Conservation (phyloP, 257 asterid genomes). For the Solanum ahanhuiri region DNA sequence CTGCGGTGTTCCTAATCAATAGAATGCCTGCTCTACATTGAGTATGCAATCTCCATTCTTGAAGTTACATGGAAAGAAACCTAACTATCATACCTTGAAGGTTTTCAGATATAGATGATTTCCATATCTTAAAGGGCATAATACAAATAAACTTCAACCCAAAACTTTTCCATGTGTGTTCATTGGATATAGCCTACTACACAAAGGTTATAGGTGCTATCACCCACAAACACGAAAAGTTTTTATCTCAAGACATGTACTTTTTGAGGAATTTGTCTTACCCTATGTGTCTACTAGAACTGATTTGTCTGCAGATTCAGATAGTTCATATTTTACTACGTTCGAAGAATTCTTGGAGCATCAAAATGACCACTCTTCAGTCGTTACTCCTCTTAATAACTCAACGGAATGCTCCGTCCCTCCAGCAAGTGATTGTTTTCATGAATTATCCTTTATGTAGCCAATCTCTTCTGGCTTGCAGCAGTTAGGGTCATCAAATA, state of each 20-base stretch:
- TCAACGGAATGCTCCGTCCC: background rate
- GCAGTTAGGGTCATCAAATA: background rate
- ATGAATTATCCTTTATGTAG: no score
- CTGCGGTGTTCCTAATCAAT: background rate
- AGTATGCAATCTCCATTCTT: background rate
- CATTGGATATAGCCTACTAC: background rate
- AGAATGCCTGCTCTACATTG: background rate
- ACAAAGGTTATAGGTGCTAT: background rate
- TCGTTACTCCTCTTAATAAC: background rate
- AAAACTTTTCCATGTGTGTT: background rate
- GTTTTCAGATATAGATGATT: no score
- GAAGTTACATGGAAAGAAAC: background rate
- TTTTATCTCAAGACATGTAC: background rate
- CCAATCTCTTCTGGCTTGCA: background rate
- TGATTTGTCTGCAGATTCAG: no score
- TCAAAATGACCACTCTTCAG: background rate
- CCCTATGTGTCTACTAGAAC: background rate
- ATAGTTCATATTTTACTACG: background rate
- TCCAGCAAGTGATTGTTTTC: background rate
- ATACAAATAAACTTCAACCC: background rate
- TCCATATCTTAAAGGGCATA: background rate
- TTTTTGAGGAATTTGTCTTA: background rate
- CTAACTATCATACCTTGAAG: background rate
- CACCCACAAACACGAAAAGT: background rate
- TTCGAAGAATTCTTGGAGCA: background rate